Percentiles rank a stretch among this genome's conserved stretches.
phyloP scores from a whole-genome alignment of 495 filamentous ascomycete genomes.

The Chaetomium tenue region DNA sequence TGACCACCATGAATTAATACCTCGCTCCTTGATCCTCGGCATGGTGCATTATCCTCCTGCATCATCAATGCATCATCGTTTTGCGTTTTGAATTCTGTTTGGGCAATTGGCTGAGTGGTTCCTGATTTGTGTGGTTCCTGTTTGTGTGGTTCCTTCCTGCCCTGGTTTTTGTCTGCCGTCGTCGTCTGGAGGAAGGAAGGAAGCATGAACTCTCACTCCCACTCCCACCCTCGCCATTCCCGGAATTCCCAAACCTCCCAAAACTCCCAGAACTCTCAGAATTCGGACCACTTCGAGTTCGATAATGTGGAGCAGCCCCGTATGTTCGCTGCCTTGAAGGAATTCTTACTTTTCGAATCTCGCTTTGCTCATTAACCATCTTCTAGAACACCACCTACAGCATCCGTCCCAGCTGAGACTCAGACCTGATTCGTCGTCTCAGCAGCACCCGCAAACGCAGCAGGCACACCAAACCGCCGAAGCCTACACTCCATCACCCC shows the following conservation, averaged over 20 bases:
- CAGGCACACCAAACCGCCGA: slow-evolving; percentile 28
- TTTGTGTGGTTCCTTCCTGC: slow-evolving; percentile 15
- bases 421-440: slow-evolving; percentile 12
- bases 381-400: slow-evolving; percentile 11
- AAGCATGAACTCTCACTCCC: slow-evolving; percentile 30
- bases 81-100: slow-evolving; percentile 26
- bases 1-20: slow-evolving; percentile 19
- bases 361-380: neutral
- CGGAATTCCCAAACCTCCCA: neutral
- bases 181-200: neutral
- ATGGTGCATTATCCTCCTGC: slow-evolving; percentile 26
- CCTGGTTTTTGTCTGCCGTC: neutral
- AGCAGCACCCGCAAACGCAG: slow-evolving; percentile 19
- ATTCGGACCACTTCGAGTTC: slow-evolving; percentile 24
- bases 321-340: neutral
- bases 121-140: slow-evolving; percentile 16
- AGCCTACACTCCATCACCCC: slow-evolving; percentile 38
- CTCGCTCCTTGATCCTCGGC: slow-evolving; percentile 23
- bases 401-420: slow-evolving; percentile 23
- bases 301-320: slow-evolving; percentile 30
- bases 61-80: slow-evolving; percentile 21
- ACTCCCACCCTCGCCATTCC: neutral
- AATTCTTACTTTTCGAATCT: neutral
- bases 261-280: neutral
- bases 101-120: slow-evolving; percentile 20